Base-by-base conservation (phyloP, 78 protist genomes). In the Pelomyxa schiedti region DNA sequence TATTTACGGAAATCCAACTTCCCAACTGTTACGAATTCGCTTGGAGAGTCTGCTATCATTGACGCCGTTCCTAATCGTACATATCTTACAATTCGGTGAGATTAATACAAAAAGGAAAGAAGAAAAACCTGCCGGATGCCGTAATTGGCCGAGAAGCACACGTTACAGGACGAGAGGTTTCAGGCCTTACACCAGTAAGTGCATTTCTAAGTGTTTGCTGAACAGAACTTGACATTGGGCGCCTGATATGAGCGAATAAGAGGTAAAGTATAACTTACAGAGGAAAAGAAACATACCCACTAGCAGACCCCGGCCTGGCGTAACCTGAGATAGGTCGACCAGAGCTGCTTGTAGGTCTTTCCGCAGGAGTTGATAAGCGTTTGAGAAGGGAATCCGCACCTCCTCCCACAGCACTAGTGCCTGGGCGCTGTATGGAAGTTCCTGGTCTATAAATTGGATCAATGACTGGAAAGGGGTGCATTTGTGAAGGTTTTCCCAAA, bases 11-110 rank as follows among this genome's bases (percentile, higher is more conserved):
- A 28, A 71, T 92, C 87, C 9, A 92, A 53, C 38, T 39, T 16
- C n/a, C 39, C 74, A 7, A 75, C 64, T 53, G 79, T 64, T 52
- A 92, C 81, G 39, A 86, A 88, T 24, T 84, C 67, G 6, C 89
- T 90, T 8, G 74, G 86, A 0, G 42, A 53, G 39, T 29, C 78
- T 1, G 43, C 2, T 16, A 9, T 7, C 42, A 88, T 8, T 3
- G 89, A 81, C 29, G 95, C 95, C 3, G 95, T 92, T 36, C 92
- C 93, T 35, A 92, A 81, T 0, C 95, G 88, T n/a, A n/a, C n/a
- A n/a, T n/a, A n/a, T n/a, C n/a, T n/a, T n/a, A 5, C 87, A 89
- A 3, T 75, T 72, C 28, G 90, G 32, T n/a, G n/a, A n/a, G n/a
- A n/a, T n/a, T n/a, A n/a, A n/a, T n/a, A n/a, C n/a, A n/a, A 22